A percentile compares a stretch with the other conserved stretches of the same genome.
Conservation (phyloP, 148 eudicot species). For the Vaccinium vitisidaea region DNA sequence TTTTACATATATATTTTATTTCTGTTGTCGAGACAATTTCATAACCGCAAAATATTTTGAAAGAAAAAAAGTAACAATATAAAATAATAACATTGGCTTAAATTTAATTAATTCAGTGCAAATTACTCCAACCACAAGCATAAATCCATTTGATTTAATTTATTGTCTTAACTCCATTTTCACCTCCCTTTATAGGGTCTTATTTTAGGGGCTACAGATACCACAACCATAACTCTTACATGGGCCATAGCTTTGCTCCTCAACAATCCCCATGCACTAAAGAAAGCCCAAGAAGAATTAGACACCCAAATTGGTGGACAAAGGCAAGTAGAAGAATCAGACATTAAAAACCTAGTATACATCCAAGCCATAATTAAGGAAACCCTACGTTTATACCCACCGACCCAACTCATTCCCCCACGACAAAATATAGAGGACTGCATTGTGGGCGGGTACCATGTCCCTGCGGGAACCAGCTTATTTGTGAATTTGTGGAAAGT, state of each 20-base stretch:
- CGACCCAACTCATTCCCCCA: background rate
- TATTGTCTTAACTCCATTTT: too few species aligned
- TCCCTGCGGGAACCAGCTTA: conserved; percentile 11
- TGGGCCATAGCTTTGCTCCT: conserved; percentile 1
- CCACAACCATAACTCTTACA: background rate
- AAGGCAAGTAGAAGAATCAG: conserved; percentile 3
- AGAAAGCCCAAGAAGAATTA: conserved; percentile 10
- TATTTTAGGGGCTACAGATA: background rate
- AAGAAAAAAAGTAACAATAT: too few species aligned
- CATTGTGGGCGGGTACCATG: background rate
- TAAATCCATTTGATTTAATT: too few species aligned
- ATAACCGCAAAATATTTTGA: too few species aligned
- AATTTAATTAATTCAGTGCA: too few species aligned
- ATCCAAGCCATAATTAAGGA: conserved; percentile 11
- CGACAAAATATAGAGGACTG: background rate
- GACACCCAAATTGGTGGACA: background rate
- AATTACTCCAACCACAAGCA: too few species aligned
- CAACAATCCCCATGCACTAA: background rate
- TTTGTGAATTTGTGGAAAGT: conserved; percentile 14
- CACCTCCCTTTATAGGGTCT: background rate
- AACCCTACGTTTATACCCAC: background rate
- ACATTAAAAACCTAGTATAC: background rate
- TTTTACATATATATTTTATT: too few species aligned
- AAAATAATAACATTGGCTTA: too few species aligned
- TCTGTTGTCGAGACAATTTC: too few species aligned